Percentiles rank a stretch among this genome's conserved stretches.
phyloP scores from a whole-genome alignment of 192 early-diverging fungal genomes.

The Coemansia aciculifera region DNA sequence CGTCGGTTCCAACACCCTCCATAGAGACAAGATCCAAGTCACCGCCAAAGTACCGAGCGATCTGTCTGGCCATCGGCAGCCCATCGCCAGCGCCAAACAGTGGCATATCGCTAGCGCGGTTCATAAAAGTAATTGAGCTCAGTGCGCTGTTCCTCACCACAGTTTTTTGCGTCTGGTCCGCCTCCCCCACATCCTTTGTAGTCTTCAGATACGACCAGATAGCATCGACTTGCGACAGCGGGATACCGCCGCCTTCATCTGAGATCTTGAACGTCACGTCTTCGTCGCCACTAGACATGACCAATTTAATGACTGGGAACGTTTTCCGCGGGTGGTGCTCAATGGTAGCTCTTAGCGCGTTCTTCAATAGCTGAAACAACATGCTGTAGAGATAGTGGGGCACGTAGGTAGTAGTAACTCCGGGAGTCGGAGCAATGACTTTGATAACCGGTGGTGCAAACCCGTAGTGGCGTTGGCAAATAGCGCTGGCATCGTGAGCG shows the following conservation, averaged over 20 bases:
- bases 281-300: slow-evolving; percentile 60
- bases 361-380: slow-evolving; percentile 62
- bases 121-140: slow-evolving; percentile 42
- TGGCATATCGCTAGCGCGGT: slow-evolving; percentile 32
- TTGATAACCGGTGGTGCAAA: slow-evolving; percentile 50
- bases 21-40: slow-evolving; percentile 65
- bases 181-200: slow-evolving; percentile 16
- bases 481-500: slow-evolving; percentile 49
- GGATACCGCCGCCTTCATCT: slow-evolving; percentile 66
- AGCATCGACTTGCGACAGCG: slow-evolving; percentile 57
- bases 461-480: slow-evolving; percentile 55
- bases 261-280: slow-evolving; percentile 67
- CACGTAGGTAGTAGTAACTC: slow-evolving; percentile 60
- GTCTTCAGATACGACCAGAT: slow-evolving; percentile 60
- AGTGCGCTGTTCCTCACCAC: slow-evolving; percentile 23
- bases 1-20: slow-evolving; percentile 66
- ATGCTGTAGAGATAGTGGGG: slow-evolving; percentile 61
- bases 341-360: slow-evolving; percentile 59
- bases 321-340: slow-evolving; percentile 39
- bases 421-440: slow-evolving; percentile 51
- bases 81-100: slow-evolving; percentile 43
- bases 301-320: slow-evolving; percentile 58
- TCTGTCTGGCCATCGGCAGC: slow-evolving; percentile 58
- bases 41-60: slow-evolving; percentile 67
- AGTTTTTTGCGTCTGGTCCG: slow-evolving; percentile 2